Conservation (phyloP, 164 flowering plant species). For the Taxillus chinensis region DNA sequence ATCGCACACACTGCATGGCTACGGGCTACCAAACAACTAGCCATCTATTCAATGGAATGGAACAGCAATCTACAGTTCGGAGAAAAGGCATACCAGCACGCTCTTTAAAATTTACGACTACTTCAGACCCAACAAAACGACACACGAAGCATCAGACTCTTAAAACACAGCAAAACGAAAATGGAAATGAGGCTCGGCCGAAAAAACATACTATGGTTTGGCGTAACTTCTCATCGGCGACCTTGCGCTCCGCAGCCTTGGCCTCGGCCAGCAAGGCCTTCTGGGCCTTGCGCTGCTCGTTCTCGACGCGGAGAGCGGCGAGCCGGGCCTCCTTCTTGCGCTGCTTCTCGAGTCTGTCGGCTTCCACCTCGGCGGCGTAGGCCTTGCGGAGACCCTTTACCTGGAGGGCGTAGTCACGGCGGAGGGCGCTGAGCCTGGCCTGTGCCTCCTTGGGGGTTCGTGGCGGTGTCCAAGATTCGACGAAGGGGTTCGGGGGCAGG, state of each 20-base stretch:
- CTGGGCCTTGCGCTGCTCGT: constrained; percentile 43
- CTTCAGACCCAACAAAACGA: no score
- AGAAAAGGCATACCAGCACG: no score
- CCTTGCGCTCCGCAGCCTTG: constrained; percentile 46
- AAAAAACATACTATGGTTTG: constrained; percentile 39
- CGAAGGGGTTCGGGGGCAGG: constrained; percentile 29
- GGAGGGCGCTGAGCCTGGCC: constrained; percentile 32
- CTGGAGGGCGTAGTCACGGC: constrained; percentile 58
- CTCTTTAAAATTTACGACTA: no score
- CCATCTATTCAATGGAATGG: no score
- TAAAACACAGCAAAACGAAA: no score
- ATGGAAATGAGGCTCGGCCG: no score
- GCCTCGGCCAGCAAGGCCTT: constrained; percentile 22
- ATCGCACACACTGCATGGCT: no score
- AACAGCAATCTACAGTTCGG: no score
- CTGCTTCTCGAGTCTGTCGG: constrained; percentile 46
- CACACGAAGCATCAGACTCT: no score
- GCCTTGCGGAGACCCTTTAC: constrained; percentile 51
- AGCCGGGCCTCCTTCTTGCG: constrained; percentile 48
- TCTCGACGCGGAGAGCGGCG: constrained; percentile 47
- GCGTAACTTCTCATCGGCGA: constrained; percentile 54
- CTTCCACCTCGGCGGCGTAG: constrained; percentile 61
- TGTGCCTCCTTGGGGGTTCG: constrained; percentile 56
- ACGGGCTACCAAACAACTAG: no score
- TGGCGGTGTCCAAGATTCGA: constrained; percentile 64